Percentiles rank a stretch among this genome's conserved stretches.
phyloP scores from a whole-genome alignment of 1,139 yeast genomes.

The Saccharomyces uvarum region DNA sequence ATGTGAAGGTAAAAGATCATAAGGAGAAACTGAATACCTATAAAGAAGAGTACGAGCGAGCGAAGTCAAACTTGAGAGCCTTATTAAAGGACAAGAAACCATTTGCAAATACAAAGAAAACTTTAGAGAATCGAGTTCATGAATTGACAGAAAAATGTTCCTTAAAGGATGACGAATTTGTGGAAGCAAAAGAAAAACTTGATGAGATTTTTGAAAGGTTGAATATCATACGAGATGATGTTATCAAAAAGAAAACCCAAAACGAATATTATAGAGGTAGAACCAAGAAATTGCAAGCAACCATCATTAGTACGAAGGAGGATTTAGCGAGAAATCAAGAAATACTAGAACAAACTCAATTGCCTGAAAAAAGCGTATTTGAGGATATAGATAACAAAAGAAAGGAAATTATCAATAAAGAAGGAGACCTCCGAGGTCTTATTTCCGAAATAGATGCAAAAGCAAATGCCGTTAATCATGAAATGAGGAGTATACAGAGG shows the following conservation, averaged over 20 bases:
- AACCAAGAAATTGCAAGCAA: slow-evolving; percentile 18
- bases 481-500: slow-evolving; percentile 14
- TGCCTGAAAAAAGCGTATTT: slow-evolving; percentile 20
- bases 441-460: slow-evolving; percentile 16
- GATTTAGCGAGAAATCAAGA: slow-evolving; percentile 23
- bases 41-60: slow-evolving; percentile 38
- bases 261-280: slow-evolving; percentile 21
- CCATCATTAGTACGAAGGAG: slow-evolving; percentile 22
- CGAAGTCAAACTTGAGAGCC: slow-evolving; percentile 18
- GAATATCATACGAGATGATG: slow-evolving; percentile 15
- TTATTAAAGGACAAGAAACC: slow-evolving; percentile 22
- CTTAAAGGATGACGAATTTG: slow-evolving; percentile 19
- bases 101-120: slow-evolving; percentile 18
- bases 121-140: slow-evolving; percentile 24
- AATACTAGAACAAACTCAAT: slow-evolving; percentile 17
- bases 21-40: slow-evolving; percentile 38
- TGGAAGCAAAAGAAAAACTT: slow-evolving; percentile 15
- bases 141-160: slow-evolving; percentile 8
- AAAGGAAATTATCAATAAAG: slow-evolving; percentile 13
- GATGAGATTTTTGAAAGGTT: slow-evolving; percentile 18
- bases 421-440: slow-evolving; percentile 8
- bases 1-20: slow-evolving; percentile 51
- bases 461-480: slow-evolving; percentile 14
- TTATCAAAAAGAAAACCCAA: slow-evolving; percentile 25
- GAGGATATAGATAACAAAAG: slow-evolving; percentile 16